A percentile compares a stretch with the other conserved stretches of the same genome.
Conservation (phyloP, 2,329 filamentous ascomycete genomes). For the Lasiodiplodia hormozganensis region DNA sequence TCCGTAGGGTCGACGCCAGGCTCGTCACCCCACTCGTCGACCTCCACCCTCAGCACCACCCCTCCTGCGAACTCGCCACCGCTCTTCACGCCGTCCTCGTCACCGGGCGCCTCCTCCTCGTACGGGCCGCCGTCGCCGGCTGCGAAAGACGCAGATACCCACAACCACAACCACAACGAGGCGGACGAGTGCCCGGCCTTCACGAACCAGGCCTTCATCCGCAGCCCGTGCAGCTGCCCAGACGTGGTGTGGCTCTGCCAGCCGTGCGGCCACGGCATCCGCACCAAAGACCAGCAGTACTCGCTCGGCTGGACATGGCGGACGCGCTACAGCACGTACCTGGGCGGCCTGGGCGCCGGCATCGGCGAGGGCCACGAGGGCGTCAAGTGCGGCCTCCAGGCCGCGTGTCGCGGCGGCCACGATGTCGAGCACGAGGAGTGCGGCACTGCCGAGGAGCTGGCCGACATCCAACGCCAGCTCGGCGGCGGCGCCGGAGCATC, state of each 20-base stretch:
- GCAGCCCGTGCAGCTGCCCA: conserved; percentile 64
- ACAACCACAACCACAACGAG: neutral
- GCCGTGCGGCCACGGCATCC: conserved; percentile 77
- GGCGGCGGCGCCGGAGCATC: neutral
- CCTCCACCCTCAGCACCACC: conserved; percentile 37
- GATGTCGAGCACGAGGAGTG: conserved; percentile 87
- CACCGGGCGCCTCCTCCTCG: conserved; percentile 3
- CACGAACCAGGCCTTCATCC: conserved; percentile 58
- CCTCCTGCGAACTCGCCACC: conserved; percentile 25
- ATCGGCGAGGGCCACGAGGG: conserved; percentile 89
- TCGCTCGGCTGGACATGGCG: conserved; percentile 86
- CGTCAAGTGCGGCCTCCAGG: conserved; percentile 83
- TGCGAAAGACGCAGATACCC: conserved; percentile 34
- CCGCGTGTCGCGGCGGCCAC: conserved; percentile 75
- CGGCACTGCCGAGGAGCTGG: conserved; percentile 41
- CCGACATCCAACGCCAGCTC: conserved; percentile 1
- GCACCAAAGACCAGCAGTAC: conserved; percentile 65
- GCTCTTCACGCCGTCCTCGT: conserved; percentile 16
- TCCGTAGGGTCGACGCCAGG: conserved; percentile 10
- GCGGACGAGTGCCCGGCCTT: conserved; percentile 38
- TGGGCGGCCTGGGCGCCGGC: conserved; percentile 82
- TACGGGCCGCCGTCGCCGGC: neutral
- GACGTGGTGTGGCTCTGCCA: conserved; percentile 83
- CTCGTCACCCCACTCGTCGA: conserved; percentile 33
- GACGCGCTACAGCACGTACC: conserved; percentile 77